phyloP scores from a whole-genome alignment of 139 green algal species.

The Deuterostichococcus epilithicus region DNA sequence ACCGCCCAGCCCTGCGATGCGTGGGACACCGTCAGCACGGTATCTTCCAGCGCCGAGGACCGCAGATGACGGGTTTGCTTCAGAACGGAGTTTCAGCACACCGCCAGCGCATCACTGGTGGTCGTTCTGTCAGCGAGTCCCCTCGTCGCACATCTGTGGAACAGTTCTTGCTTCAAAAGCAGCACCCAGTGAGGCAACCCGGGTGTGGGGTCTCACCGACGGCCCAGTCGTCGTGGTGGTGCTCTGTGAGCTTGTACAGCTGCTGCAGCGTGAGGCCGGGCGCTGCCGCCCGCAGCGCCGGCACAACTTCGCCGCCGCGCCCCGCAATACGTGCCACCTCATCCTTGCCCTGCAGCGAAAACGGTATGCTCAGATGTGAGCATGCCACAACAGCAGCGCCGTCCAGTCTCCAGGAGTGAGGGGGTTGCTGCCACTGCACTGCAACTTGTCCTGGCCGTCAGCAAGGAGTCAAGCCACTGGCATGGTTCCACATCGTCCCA shows the following conservation, averaged over 20 bases:
- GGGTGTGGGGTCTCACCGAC: background rate
- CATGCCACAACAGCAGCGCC: no score
- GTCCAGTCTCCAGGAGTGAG: no score
- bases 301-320: slow-evolving; percentile 38
- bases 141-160: slow-evolving; percentile 23
- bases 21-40: no score
- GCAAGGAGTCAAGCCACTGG: no score
- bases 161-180: background rate
- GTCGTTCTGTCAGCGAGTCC: background rate
- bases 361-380: no score
- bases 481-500: no score
- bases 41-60: no score
- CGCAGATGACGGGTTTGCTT: no score
- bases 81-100: no score
- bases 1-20: background rate
- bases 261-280: slow-evolving; percentile 44
- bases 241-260: slow-evolving; percentile 52
- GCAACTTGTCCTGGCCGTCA: no score
- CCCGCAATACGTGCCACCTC: slow-evolving; percentile 15
- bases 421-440: no score
- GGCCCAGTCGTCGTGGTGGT: slow-evolving; percentile 63
- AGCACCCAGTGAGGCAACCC: background rate
- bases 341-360: slow-evolving; percentile 46
- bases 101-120: background rate
- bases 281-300: slow-evolving; percentile 33